These are phyloP conservation scores for Neofusicoccum kwambonambiense DNA, from an alignment of 2,329 filamentous ascomycete species.

Conservation along the genomic window DNA sequence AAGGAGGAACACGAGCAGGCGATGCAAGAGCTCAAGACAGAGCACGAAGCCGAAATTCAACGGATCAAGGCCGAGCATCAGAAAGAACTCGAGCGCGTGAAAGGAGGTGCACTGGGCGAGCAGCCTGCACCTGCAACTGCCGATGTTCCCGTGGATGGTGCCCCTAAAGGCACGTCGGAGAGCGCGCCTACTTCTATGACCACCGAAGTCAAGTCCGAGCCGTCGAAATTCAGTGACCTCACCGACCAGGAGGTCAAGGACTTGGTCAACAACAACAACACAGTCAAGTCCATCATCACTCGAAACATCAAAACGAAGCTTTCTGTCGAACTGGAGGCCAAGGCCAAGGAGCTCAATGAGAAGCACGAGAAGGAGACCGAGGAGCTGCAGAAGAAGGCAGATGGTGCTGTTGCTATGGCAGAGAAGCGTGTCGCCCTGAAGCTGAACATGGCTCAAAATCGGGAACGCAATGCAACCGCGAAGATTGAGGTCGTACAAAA, in stretches of 20 bases:
- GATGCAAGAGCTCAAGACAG: constrained; percentile 27
- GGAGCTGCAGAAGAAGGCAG: constrained; percentile 39
- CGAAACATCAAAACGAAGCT: constrained; percentile 59
- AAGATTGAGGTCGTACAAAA: constrained; percentile 78
- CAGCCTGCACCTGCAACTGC: neutral
- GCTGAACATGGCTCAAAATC: constrained; percentile 76
- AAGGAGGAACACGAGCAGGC: constrained; percentile 47
- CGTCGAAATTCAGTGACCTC: constrained; percentile 35
- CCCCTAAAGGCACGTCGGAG: neutral
- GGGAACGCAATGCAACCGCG: constrained; percentile 61
- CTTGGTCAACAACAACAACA: constrained; percentile 50
- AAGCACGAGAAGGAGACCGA: constrained; percentile 26
- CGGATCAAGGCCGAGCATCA: constrained; percentile 35
- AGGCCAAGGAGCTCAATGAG: constrained; percentile 32
- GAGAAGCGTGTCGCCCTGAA: constrained; percentile 73
- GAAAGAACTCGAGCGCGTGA: constrained; percentile 36
- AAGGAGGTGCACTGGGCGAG: neutral
- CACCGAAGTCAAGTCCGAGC: constrained; percentile 30
- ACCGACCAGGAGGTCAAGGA: constrained; percentile 51
- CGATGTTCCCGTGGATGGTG: neutral
- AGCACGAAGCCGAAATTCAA: constrained; percentile 31
- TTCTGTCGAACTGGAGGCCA: constrained; percentile 36
- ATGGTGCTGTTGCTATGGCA: constrained; percentile 64
- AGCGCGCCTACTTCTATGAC: constrained; percentile 27
- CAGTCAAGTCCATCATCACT: constrained; percentile 49